Evolutionary conservation across 2,329 filamentous ascomycete genomes (phyloP).

Genomic region (Stemphylium beticola): DNA sequence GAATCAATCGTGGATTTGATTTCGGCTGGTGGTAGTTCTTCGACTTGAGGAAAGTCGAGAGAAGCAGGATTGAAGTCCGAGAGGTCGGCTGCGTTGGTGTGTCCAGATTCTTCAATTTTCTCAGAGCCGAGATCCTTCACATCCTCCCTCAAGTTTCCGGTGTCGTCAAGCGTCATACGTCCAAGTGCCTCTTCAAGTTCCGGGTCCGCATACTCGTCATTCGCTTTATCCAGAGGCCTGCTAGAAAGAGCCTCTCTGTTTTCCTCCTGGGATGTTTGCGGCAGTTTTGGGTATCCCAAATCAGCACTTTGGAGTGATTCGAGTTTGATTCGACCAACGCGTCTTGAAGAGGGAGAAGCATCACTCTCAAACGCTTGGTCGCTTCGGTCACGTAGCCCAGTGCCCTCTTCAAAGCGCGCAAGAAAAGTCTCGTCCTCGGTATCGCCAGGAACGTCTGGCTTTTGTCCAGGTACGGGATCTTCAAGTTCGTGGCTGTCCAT

Average conservation of each 20-base stretch:
- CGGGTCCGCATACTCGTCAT: constrained; percentile 31
- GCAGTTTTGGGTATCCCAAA: constrained; percentile 23
- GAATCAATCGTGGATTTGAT: background rate
- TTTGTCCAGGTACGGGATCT: constrained; percentile 13
- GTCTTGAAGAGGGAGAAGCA: background rate
- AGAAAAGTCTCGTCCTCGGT: background rate
- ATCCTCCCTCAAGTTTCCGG: constrained; percentile 15
- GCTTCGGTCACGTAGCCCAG: background rate
- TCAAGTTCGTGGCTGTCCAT: constrained; percentile 32
- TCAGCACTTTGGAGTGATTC: constrained; percentile 20
- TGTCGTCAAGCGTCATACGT: constrained; percentile 20
- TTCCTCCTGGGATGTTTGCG: background rate
- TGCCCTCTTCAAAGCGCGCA: background rate
- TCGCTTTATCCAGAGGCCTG: background rate
- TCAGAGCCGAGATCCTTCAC: background rate
- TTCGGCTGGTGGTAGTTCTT: background rate
- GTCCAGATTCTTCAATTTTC: background rate
- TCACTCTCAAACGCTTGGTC: background rate
- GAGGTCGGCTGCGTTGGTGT: background rate
- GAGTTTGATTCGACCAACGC: constrained; percentile 32
- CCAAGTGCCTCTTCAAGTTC: constrained; percentile 35
- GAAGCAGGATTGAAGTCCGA: background rate
- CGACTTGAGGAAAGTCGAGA: background rate
- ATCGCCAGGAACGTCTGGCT: constrained; percentile 4
- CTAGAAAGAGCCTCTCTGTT: background rate